A percentile compares a stretch with the other conserved stretches of the same genome.
Conservation (phyloP, 225 moss, liverwort and hornwort species). For the Polytrichum formosum region DNA sequence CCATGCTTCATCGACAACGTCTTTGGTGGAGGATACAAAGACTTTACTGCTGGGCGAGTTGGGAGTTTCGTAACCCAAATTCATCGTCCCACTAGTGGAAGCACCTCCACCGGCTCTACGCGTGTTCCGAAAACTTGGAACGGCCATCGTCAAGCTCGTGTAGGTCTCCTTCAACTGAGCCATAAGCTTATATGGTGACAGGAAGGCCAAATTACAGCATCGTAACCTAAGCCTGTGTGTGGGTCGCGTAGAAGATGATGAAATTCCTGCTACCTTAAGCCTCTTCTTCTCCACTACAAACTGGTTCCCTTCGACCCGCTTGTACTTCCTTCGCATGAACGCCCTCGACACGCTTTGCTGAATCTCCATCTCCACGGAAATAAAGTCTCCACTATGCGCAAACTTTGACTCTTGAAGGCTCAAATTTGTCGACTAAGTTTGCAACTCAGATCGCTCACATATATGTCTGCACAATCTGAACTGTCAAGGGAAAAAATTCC, state of each 20-base stretch:
- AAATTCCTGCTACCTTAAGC: constrained; percentile 23
- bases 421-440: no score
- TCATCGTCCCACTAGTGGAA: no score
- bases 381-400: no score
- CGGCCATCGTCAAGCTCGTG: constrained; percentile 17
- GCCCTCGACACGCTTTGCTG: constrained; percentile 14
- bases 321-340: constrained; percentile 38
- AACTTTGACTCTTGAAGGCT: no score
- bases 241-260: neutral
- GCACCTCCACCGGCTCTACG: neutral
- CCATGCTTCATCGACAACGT: constrained; percentile 47
- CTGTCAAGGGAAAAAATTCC: no score
- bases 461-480: no score
- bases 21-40: constrained; percentile 34
- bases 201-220: constrained; percentile 21
- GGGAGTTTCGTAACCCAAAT: neutral
- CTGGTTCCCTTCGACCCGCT: constrained; percentile 17
- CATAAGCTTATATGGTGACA: constrained; percentile 18
- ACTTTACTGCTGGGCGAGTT: constrained; percentile 14
- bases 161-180: constrained; percentile 27
- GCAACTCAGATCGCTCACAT: no score
- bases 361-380: no score
- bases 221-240: constrained; percentile 19
- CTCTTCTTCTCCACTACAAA: constrained; percentile 37
- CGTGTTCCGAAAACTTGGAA: neutral